Base-by-base conservation (phyloP, 2,329 filamentous ascomycete genomes). In the Alternaria arborescens region DNA sequence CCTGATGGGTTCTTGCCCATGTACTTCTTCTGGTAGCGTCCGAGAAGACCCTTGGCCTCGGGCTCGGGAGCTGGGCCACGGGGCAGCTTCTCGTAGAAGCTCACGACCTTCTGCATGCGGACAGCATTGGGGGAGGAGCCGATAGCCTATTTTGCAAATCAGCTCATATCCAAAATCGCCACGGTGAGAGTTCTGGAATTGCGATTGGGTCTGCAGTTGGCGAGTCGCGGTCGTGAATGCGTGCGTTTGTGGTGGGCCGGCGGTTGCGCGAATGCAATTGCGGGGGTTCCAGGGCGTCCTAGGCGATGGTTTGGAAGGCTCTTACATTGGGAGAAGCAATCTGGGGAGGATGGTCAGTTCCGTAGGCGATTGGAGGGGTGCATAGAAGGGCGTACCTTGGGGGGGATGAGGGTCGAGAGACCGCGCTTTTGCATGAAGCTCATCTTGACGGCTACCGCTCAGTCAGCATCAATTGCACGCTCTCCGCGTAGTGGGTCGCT, bases 1-100 rank as follows among this genome's bases (percentile, higher is more conserved):
- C 84, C 90, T 66, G 91, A 92, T 68, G 92, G 82, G 81, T 97
- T 97, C 87, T 97, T 94, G 84, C 94, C 94, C 80, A 99, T 97
- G 88, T 99, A 94, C 69, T 84, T 83, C 70, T 83, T 82, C 80
- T 95, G 92, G 87, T 99, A 99, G 82, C 92, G 88, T 77, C 90
- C 91, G 76, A 97, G 83, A 64, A 97, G 84, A 74, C 95, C 94
- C 78, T 88, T 91, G 71, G 91, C 82, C 87, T 97, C 89, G 73
- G 88, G 82, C 82, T 93, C 89, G 76, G 95, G 94, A 77, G 94
- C 94, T 72, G 92, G 82, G 74, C 95, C 96, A 78, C 94, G 93
- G 79, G 96, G 95, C 62, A 99, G 93, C 83, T 94, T 96, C 86
- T 96, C 93, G 88, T 99, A 99, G 88, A 99, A 98, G 85, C 88